Evolutionary conservation across 768 basidiomycete species (phyloP).

Genomic region (Suillus placidus): DNA sequence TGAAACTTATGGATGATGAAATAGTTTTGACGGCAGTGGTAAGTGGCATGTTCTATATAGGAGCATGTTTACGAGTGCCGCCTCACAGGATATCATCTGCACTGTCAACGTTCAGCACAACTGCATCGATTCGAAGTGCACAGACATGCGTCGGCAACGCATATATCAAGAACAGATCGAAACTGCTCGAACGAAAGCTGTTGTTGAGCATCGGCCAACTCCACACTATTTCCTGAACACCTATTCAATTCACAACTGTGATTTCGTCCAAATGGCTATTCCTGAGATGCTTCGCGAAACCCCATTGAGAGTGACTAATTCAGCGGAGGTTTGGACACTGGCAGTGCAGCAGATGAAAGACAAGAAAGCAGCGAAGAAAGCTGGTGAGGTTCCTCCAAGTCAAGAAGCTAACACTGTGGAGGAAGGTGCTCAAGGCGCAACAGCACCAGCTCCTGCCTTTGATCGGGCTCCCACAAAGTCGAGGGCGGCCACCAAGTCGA

Average conservation of each 20-base stretch:
- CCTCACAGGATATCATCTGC: slow-evolving; percentile 17
- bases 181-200: slow-evolving; percentile 11
- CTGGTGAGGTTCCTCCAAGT: not conserved
- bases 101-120: slow-evolving; percentile 23
- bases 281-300: slow-evolving; percentile 5
- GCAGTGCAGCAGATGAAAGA: slow-evolving; percentile 2
- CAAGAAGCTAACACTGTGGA: not conserved
- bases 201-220: slow-evolving; percentile 14
- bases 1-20: not conserved
- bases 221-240: slow-evolving; percentile 18
- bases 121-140: slow-evolving; percentile 17
- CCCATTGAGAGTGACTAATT: not conserved
- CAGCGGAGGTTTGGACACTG: not conserved
- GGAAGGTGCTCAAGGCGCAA: not conserved
- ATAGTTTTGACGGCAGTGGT: not conserved
- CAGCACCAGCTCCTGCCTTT: not conserved
- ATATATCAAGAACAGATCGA: slow-evolving; percentile 16
- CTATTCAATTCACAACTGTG: slow-evolving; percentile 22
- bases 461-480: not conserved
- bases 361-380: slow-evolving; percentile 3
- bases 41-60: not conserved
- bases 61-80: not conserved
- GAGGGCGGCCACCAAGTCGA: not conserved
- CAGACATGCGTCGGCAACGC: not conserved
- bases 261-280: slow-evolving; percentile 7